These are phyloP conservation scores for Aspergillus sp. DNA, from an alignment of 2,329 filamentous ascomycete genomes.

Conservation along the genomic window DNA sequence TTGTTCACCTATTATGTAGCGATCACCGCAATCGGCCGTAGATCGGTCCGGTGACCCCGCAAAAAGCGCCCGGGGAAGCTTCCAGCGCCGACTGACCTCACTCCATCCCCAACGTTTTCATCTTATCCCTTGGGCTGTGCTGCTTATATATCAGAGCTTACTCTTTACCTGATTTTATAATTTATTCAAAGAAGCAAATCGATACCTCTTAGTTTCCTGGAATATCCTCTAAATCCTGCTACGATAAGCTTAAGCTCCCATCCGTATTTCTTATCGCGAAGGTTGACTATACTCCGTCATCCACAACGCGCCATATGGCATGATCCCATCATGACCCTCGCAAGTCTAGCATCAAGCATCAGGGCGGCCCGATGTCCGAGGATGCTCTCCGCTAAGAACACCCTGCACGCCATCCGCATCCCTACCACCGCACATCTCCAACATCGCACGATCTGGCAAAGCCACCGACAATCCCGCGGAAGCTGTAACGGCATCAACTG, in stretches of 20 bases:
- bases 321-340: not conserved
- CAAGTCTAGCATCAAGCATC: not conserved
- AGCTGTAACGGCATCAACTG: not conserved
- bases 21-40: not conserved
- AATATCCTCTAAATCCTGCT: no score
- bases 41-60: not conserved
- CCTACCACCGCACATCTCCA: not conserved
- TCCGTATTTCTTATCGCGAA: not conserved
- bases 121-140: not conserved
- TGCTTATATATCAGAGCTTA: not conserved
- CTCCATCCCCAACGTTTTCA: not conserved
- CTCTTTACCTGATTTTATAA: no score
- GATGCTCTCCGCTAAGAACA: not conserved
- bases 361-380: not conserved
- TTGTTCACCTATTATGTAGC: not conserved
- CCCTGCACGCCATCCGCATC: not conserved
- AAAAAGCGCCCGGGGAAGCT: not conserved
- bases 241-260: no score
- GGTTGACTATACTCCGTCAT: no score
- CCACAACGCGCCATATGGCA: not conserved
- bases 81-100: not conserved
- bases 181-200: no score
- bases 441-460: not conserved
- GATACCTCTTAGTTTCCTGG: no score
- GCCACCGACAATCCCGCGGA: not conserved